Conservation (phyloP, 1,139 yeast species). For the Taphrina deformans region DNA sequence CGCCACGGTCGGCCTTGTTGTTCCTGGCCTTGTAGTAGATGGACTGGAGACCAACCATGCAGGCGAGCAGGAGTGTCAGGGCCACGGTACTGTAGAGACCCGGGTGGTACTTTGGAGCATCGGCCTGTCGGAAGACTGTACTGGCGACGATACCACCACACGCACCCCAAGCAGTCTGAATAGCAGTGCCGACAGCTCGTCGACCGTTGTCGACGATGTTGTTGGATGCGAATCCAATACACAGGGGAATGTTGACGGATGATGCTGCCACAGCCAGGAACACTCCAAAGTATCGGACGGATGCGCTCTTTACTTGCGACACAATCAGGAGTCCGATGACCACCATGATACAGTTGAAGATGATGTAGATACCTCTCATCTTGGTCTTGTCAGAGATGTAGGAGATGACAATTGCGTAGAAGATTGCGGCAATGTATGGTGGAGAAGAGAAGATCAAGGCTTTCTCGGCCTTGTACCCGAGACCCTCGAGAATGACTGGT, state of each 20-base stretch:
- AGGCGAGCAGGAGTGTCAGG: slow-evolving; percentile 13
- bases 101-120: slow-evolving; percentile 27
- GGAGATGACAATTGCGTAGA: slow-evolving; percentile 51
- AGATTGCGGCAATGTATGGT: slow-evolving; percentile 58
- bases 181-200: slow-evolving; percentile 33
- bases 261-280: slow-evolving; percentile 59
- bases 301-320: slow-evolving; percentile 55
- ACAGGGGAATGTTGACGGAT: slow-evolving; percentile 59
- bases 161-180: slow-evolving; percentile 33
- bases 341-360: slow-evolving; percentile 50
- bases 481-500: slow-evolving; percentile 55
- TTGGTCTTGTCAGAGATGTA: slow-evolving; percentile 59
- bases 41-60: slow-evolving; percentile 20
- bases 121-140: slow-evolving; percentile 26
- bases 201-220: slow-evolving; percentile 30
- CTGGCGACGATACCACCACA: slow-evolving; percentile 32
- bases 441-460: slow-evolving; percentile 64
- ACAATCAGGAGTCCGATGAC: slow-evolving; percentile 54
- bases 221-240: slow-evolving; percentile 55
- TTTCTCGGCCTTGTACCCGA: slow-evolving; percentile 53
- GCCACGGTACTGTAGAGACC: slow-evolving; percentile 28
- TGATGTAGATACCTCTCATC: slow-evolving; percentile 58
- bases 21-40: slow-evolving; percentile 19
- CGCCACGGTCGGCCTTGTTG: slow-evolving; percentile 23
- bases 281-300: slow-evolving; percentile 63